Base-by-base conservation (phyloP, 495 filamentous ascomycete species). In the Penicillium daleae region DNA sequence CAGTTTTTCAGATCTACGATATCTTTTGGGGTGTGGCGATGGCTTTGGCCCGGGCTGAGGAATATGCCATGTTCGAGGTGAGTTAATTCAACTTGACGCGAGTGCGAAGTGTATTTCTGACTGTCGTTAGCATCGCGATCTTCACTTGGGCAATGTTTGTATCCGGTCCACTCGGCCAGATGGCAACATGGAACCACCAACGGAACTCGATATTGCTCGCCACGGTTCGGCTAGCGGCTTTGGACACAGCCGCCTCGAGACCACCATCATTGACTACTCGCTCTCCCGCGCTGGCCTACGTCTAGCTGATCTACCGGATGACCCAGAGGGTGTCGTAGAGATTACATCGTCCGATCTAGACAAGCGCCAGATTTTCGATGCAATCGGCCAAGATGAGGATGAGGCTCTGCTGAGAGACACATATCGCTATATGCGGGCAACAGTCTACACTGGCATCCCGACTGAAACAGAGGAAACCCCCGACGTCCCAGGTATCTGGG, bases 211-310 rank as follows among this genome's bases (percentile, higher is more conserved):
- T 3, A 63, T 79, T 31, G 64, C 65, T 9, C 60, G 61, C 6
- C 61, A 66, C 57, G 33, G 67, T 61, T 74, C 59, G n/a, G 71
- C 70, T 27, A 80, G 76, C 51, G 84, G 84, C 29, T 87, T 93
- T 61, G 89, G 88, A 1, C 81, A 83, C 60, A 92, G 90, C 6
- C 82, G 82, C 6, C 76, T 96, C 0, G 86, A 92, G 51, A 86
- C 91, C 8, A 96, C 92, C 0, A 84, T 97, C 29, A 91, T 97
- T 61, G 93, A 97, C 73, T 97, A 96, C 71, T 93, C 92, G 1
- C 85, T 96, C 39, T 96, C 91, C 0, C 86, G 93, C 19, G 90
- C 80, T 4, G 74, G 78, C 9, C 64, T 80, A 15, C 65, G 63
- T 0, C 29, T 75, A 2, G 66, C 62, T 6, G 75, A 75, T 29